Evolutionary conservation across 2,329 filamentous ascomycete genomes (phyloP), one percentile per base, ranked within the genome.

Genomic region (Colletotrichum sp.): DNA sequence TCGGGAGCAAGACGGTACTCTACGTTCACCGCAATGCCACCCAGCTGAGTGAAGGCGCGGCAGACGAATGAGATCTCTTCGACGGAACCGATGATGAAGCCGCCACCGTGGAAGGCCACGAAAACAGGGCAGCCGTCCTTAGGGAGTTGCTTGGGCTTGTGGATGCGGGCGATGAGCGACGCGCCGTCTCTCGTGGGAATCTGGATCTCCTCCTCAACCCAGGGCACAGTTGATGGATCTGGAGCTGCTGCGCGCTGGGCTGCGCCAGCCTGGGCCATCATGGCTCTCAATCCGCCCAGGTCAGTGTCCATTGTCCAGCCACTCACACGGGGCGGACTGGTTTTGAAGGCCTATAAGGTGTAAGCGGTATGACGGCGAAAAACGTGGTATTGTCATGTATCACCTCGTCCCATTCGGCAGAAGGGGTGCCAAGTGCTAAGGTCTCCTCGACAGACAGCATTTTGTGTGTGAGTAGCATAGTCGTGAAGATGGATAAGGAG

Each of bases 1-100:
- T 82, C 79, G 8, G 80, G 79, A 3, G 80, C 79, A 70, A 76
- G 78, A 6, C 81, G 76, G 68, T 81, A 81, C 38, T 77, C 75
- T 21, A 80, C 68, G 55, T 79, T 79, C n/a, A 81, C 71, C 7
- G 76, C 76, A 24, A 82, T 57, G 6, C 80, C 77, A 6, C 79
- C 79, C 12, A 82, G 69, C 9, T 71, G 68, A 8, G 76, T 76
- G 59, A 81, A 81, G 43, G 76, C 57, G 11, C 58, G 75, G 65
- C 79, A 82, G 5, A 81, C 76, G 24, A 73, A 67, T 7, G 76
- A 76, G 66, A 78, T 76, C 8, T 74, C 78, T 4, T 79, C 76
- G 18, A 81, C 64, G 57, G 79, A 76, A 15, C 80, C 80, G 2
- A 80, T 33, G 9, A 78, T 36, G 57, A 77, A 82, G 6, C 79